phyloP scores from a whole-genome alignment of 2,329 filamentous ascomycete genomes.

The Pseudovirgaria hyperparasitica region DNA sequence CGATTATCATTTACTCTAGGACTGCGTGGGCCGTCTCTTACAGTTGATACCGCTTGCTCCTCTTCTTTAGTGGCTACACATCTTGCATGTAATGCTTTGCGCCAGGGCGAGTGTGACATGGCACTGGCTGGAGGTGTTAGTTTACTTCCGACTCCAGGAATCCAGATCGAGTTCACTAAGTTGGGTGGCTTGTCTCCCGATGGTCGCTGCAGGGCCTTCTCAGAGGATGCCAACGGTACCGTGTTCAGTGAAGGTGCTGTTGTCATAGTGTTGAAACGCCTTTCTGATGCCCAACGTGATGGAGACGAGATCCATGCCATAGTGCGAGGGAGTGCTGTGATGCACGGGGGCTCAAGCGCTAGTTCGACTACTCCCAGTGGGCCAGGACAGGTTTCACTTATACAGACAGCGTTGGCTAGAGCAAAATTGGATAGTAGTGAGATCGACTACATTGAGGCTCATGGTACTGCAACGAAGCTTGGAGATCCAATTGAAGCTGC shows the following conservation, averaged over 20 bases:
- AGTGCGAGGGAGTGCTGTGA: slow-evolving; percentile 22
- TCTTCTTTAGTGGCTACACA: slow-evolving; percentile 2
- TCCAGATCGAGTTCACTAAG: background rate
- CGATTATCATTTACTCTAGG: slow-evolving; percentile 4
- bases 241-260: slow-evolving; percentile 11
- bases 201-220: slow-evolving; percentile 12
- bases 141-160: background rate
- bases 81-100: slow-evolving; percentile 1
- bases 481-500: slow-evolving; percentile 8
- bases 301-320: slow-evolving; percentile 25
- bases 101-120: background rate
- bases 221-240: slow-evolving; percentile 9
- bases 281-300: slow-evolving; percentile 7
- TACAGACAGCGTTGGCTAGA: slow-evolving; percentile 18
- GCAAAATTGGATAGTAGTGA: slow-evolving; percentile 13
- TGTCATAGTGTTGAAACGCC: slow-evolving; percentile 10
- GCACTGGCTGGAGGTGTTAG: background rate
- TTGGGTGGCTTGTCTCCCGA: background rate
- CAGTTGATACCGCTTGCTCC: slow-evolving; percentile 7
- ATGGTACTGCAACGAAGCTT: slow-evolving; percentile 35
- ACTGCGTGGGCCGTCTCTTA: slow-evolving; percentile 4
- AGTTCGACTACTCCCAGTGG: slow-evolving; percentile 42
- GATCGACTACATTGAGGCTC: slow-evolving; percentile 9
- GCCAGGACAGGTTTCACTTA: slow-evolving; percentile 32
- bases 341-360: slow-evolving; percentile 36